phyloP scores from a whole-genome alignment of 2,329 filamentous ascomycete genomes.

The Madurella mycetomatis region DNA sequence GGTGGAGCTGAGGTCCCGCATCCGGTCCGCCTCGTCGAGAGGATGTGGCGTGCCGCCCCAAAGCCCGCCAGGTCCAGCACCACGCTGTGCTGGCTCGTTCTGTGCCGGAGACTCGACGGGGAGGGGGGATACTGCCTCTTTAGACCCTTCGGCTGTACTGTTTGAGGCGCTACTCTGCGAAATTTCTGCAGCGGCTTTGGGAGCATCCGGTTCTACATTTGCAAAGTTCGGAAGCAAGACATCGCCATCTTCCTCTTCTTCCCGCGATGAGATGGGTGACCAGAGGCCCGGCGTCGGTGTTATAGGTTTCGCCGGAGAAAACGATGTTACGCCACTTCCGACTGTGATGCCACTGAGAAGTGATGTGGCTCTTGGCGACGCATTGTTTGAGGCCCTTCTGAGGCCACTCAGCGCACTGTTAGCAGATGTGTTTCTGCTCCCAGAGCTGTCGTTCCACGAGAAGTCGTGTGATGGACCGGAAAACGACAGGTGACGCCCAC shows the following conservation, averaged over 20 bases:
- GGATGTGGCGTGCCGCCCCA: slow-evolving; percentile 41
- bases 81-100: slow-evolving; percentile 35
- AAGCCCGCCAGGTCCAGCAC: slow-evolving; percentile 38
- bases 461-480: slow-evolving; percentile 29
- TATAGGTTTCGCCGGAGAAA: slow-evolving; percentile 34
- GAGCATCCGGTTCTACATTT: slow-evolving; percentile 3
- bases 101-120: slow-evolving; percentile 14
- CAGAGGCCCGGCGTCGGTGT: slow-evolving; percentile 38
- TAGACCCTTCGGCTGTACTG: background rate
- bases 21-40: slow-evolving; percentile 42
- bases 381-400: slow-evolving; percentile 29
- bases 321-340: slow-evolving; percentile 37
- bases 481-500: slow-evolving; percentile 41
- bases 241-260: slow-evolving; percentile 49
- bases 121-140: background rate
- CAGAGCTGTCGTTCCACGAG: slow-evolving; percentile 24
- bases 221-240: slow-evolving; percentile 51
- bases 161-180: background rate
- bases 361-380: background rate
- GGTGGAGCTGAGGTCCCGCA: slow-evolving; percentile 41
- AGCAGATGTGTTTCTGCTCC: slow-evolving; percentile 43
- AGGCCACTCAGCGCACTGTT: slow-evolving; percentile 37
- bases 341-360: slow-evolving; percentile 34
- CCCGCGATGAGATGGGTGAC: slow-evolving; percentile 37
- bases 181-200: background rate